These are phyloP conservation scores for Cicer arietinum DNA, from an alignment of 306 rosid species.

Conservation along the genomic window DNA sequence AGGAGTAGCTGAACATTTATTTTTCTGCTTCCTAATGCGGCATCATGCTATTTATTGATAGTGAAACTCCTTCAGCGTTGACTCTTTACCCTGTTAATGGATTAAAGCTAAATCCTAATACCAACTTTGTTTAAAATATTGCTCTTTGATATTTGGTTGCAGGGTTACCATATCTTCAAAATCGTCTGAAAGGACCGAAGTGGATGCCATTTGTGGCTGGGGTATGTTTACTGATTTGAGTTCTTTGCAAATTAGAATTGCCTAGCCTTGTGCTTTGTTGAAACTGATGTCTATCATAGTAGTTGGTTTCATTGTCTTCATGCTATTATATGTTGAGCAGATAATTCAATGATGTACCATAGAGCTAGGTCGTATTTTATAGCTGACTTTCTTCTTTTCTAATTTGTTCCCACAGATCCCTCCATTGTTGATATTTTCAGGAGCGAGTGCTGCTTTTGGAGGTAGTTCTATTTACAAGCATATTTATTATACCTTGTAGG, in stretches of 20 bases:
- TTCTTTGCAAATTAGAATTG: constrained; percentile 21
- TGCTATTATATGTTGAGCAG: neutral
- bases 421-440: constrained; percentile 75
- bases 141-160: constrained; percentile 49
- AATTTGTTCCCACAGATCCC: constrained; percentile 65
- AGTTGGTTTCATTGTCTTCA: constrained; percentile 33
- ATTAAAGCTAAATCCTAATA: neutral
- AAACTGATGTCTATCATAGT: constrained; percentile 31
- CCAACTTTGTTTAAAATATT: constrained; percentile 33
- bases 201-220: constrained; percentile 95
- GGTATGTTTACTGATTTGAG: constrained; percentile 57
- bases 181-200: constrained; percentile 84
- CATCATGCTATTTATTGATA: constrained; percentile 14
- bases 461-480: constrained; percentile 51
- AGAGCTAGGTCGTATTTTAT: constrained; percentile 28
- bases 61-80: neutral
- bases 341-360: neutral
- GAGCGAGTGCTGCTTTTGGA: constrained; percentile 90
- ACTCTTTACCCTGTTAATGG: neutral
- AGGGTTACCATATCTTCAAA: constrained; percentile 90
- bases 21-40: neutral
- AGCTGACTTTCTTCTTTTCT: constrained; percentile 34
- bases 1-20: neutral
- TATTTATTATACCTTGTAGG: constrained; percentile 1
- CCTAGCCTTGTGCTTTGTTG: constrained; percentile 16